A percentile compares a stretch with the other conserved stretches of the same genome.
phyloP scores from a whole-genome alignment of 768 basidiomycete genomes.

The Suillus subluteus region DNA sequence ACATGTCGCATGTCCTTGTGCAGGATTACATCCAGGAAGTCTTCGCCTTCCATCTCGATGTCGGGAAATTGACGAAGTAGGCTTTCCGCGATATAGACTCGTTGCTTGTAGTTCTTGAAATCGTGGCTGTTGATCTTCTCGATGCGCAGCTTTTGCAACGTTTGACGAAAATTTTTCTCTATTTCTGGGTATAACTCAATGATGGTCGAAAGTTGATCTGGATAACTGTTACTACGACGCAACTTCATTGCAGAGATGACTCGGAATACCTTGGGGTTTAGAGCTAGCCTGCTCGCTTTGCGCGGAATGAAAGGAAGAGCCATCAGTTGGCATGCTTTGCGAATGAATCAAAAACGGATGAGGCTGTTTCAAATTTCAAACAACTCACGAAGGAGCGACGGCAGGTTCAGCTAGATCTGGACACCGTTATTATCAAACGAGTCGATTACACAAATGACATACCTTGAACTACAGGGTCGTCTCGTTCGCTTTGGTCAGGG shows the following conservation, averaged over 20 bases:
- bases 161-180: not conserved
- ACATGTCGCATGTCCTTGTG: conserved; percentile 1
- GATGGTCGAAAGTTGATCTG: conserved; percentile 18
- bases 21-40: conserved; percentile 16
- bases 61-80: conserved; percentile 1
- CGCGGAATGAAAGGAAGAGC: too few species aligned
- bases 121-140: conserved; percentile 15
- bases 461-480: conserved; percentile 12
- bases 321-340: not conserved
- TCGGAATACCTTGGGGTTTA: conserved; percentile 1
- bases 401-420: conserved; percentile 16
- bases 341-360: not conserved
- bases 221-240: not conserved
- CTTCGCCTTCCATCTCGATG: not conserved
- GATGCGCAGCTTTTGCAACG: conserved; percentile 8
- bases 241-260: not conserved
- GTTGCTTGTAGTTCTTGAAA: conserved; percentile 20
- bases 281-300: not conserved
- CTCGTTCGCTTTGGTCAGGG: not conserved
- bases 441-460: not conserved
- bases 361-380: not conserved
- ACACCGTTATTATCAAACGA: not conserved
- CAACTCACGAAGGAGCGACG: not conserved
- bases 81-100: conserved; percentile 17
- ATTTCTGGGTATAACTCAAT: conserved; percentile 21